phyloP scores from a whole-genome alignment of 805 yeast genomes.

The Candida oleophila region DNA sequence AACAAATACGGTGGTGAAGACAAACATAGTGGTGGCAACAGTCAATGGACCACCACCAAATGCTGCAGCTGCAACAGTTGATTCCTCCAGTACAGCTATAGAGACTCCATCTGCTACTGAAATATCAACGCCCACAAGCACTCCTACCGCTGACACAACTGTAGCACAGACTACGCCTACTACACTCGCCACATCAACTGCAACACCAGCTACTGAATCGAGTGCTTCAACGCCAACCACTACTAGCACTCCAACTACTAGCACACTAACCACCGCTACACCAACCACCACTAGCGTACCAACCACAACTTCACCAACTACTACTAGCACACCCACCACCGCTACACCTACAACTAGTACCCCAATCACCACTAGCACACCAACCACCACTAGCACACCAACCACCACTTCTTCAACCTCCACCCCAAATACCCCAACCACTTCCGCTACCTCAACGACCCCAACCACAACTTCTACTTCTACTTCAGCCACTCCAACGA shows the following conservation, averaged over 20 bases:
- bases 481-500: conserved; percentile 10
- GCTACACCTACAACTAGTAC: conserved; percentile 7
- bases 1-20: conserved; percentile 13
- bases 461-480: conserved; percentile 9
- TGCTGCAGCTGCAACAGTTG: not conserved
- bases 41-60: conserved; percentile 21
- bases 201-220: conserved; percentile 10
- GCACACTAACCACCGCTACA: conserved; percentile 7
- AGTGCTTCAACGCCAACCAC: conserved; percentile 8
- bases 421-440: conserved; percentile 3
- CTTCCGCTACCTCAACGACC: conserved; percentile 4
- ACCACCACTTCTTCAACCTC: conserved; percentile 9
- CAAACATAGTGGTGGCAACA: conserved; percentile 12
- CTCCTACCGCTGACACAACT: conserved; percentile 8
- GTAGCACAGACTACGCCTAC: conserved; percentile 8
- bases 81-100: conserved; percentile 7
- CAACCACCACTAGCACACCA: conserved; percentile 9
- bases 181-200: conserved; percentile 8
- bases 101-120: conserved; percentile 6
- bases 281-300: conserved; percentile 10
- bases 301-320: conserved; percentile 8
- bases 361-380: conserved; percentile 8
- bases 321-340: conserved; percentile 2
- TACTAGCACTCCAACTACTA: conserved; percentile 7
- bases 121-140: conserved; percentile 6